phyloP scores from a whole-genome alignment of 2,329 filamentous ascomycete genomes.

The Clarireedia hainanense region DNA sequence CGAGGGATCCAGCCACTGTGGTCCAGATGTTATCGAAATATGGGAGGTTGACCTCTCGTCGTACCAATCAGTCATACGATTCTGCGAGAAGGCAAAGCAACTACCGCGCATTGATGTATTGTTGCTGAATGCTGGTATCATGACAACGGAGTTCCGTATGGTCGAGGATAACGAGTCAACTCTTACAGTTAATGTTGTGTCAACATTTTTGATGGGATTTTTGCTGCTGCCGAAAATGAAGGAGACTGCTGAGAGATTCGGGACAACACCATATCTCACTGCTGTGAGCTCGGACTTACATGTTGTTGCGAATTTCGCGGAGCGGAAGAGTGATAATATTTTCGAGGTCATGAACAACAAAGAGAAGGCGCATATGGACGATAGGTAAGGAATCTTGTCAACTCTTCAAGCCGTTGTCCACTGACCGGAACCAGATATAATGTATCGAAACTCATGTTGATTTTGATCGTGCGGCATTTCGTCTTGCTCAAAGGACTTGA shows the following conservation, averaged over 20 bases:
- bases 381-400: not conserved
- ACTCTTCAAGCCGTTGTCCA: slow-evolving; percentile 4
- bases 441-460: slow-evolving; percentile 39
- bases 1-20: slow-evolving; percentile 2
- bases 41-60: slow-evolving; percentile 14
- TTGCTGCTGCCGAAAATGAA: slow-evolving; percentile 37
- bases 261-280: not conserved
- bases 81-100: slow-evolving; percentile 5
- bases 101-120: slow-evolving; percentile 11
- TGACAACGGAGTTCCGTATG: slow-evolving; percentile 1
- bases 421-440: slow-evolving; percentile 30
- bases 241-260: slow-evolving; percentile 22
- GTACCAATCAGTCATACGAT: slow-evolving; percentile 12
- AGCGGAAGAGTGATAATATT: not conserved
- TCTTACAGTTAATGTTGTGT: slow-evolving; percentile 40
- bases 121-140: slow-evolving; percentile 13
- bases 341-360: slow-evolving; percentile 4
- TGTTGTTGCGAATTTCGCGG: not conserved
- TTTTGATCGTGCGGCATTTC: slow-evolving; percentile 36
- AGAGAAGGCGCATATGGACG: not conserved
- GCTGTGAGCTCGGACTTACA: slow-evolving; percentile 11
- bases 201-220: slow-evolving; percentile 38
- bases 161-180: slow-evolving; percentile 34
- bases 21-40: slow-evolving; percentile 6
- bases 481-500: slow-evolving; percentile 23